These are phyloP conservation scores for Prunus kanzakura DNA, from an alignment of 306 rosid genomes.

Conservation along the genomic window DNA sequence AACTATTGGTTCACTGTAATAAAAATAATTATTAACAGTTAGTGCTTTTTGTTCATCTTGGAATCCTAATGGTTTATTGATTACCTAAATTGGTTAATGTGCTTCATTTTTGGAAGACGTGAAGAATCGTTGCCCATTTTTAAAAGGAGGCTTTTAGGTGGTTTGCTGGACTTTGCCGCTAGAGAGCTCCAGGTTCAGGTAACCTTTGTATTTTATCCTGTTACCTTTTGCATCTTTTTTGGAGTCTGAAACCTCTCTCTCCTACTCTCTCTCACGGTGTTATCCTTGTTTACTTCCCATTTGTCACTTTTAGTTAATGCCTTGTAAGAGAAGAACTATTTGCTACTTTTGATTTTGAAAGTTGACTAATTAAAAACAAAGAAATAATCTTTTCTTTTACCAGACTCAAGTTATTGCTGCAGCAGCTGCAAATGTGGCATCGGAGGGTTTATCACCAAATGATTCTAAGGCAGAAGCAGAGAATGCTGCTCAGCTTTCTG, in stretches of 20 bases:
- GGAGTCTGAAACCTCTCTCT: not conserved
- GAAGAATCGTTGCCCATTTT: slow-evolving; percentile 89
- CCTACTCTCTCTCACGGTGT: not conserved
- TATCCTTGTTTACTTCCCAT: not conserved
- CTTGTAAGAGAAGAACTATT: not conserved
- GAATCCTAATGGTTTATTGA: slow-evolving; percentile 1
- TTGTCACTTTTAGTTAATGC: not conserved
- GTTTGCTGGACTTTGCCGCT: slow-evolving; percentile 81
- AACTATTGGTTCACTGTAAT: not conserved
- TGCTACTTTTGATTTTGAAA: slow-evolving; percentile 3
- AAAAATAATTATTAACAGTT: slow-evolving; percentile 4
- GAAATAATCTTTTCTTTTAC: slow-evolving; percentile 36
- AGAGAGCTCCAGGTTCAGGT: slow-evolving; percentile 95
- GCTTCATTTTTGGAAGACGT: slow-evolving; percentile 59
- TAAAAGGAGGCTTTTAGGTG: slow-evolving; percentile 89
- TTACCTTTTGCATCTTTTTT: not conserved
- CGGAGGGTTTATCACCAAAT: slow-evolving; percentile 81
- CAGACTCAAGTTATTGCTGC: slow-evolving; percentile 96
- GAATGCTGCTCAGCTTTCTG: slow-evolving; percentile 88
- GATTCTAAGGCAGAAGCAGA: slow-evolving; percentile 89
- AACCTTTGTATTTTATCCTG: slow-evolving; percentile 17
- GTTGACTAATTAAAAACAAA: slow-evolving; percentile 5
- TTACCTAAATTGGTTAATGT: slow-evolving; percentile 30
- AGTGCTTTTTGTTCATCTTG: slow-evolving; percentile 10
- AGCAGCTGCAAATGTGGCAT: slow-evolving; percentile 94